phyloP scores from a whole-genome alignment of 2,329 filamentous ascomycete species.

The Nigrograna mackinnonii region DNA sequence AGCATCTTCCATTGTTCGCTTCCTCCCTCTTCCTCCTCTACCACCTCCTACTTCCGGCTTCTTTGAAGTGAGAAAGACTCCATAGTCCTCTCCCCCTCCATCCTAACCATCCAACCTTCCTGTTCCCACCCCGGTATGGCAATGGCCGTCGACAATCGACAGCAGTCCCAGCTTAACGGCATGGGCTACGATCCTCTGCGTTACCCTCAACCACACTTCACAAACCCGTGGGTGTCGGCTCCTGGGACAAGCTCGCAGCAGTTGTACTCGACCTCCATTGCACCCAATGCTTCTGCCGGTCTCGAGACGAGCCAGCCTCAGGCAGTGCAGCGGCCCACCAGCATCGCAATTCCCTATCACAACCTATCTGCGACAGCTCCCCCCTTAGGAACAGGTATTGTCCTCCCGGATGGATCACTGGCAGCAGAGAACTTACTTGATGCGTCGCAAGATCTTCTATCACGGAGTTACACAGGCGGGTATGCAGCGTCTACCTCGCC shows the following conservation, averaged over 20 bases:
- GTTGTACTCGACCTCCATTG: constrained; percentile 69
- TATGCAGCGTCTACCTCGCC: constrained; percentile 73
- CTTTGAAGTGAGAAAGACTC: too few relatives aligned
- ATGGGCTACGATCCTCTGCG: constrained; percentile 83
- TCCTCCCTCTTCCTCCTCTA: constrained; percentile 18
- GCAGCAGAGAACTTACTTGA: constrained; percentile 70
- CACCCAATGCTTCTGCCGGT: constrained; percentile 53
- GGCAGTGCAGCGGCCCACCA: constrained; percentile 60
- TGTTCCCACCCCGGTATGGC: constrained; percentile 64
- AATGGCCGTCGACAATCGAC: constrained; percentile 91
- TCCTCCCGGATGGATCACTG: constrained; percentile 65
- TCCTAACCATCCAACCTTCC: constrained; percentile 2
- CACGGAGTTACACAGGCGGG: constrained; percentile 69
- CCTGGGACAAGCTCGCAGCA: constrained; percentile 57
- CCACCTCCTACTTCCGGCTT: constrained; percentile 16
- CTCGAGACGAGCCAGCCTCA: constrained; percentile 58
- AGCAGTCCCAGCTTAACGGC: constrained; percentile 66
- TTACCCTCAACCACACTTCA: constrained; percentile 76
- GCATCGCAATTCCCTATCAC: constrained; percentile 72
- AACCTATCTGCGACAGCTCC: constrained; percentile 74
- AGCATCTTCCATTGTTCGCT: too few relatives aligned
- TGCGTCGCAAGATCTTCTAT: constrained; percentile 75
- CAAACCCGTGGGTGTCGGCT: constrained; percentile 80
- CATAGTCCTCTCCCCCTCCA: neutral
- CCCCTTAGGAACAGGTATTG: constrained; percentile 71